These are phyloP conservation scores for Taiozyma sp. DNA, from an alignment of 1,139 yeast species.

Conservation along the genomic window DNA sequence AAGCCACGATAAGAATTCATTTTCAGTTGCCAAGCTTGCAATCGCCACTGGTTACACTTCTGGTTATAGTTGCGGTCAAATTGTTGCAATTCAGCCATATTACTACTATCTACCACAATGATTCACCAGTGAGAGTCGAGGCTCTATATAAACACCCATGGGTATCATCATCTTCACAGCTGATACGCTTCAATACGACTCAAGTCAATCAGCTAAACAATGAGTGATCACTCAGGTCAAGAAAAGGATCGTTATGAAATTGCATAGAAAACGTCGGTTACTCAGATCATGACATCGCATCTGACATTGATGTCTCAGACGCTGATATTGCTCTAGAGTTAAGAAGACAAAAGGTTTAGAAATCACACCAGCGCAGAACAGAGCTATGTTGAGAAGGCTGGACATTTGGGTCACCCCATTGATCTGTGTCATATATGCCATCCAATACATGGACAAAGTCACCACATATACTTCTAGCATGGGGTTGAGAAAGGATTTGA, in stretches of 20 bases:
- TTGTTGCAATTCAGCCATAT: not conserved
- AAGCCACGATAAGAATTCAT: not conserved
- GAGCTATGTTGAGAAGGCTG: slow-evolving; percentile 34
- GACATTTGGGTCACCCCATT: slow-evolving; percentile 50
- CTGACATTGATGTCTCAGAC: slow-evolving; percentile 1
- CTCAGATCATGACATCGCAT: not conserved
- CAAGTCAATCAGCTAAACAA: not conserved
- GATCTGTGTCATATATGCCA: slow-evolving; percentile 48
- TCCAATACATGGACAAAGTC: slow-evolving; percentile 63
- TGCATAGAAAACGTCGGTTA: not conserved
- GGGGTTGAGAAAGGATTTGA: no score
- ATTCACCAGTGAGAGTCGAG: not conserved
- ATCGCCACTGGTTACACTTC: not conserved
- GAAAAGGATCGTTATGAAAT: not conserved
- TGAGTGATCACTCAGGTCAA: not conserved
- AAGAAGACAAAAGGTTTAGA: not conserved
- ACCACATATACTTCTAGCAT: slow-evolving; percentile 58
- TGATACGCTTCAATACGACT: not conserved
- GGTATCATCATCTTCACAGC: not conserved
- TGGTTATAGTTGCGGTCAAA: not conserved
- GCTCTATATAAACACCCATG: not conserved
- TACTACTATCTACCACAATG: not conserved
- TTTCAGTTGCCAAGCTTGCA: not conserved
- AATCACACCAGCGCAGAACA: not conserved
- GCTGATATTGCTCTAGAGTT: not conserved